Evolutionary conservation across 2,329 filamentous ascomycete genomes (phyloP), one percentile per base, ranked within the genome.

Genomic region (Fusarium hainanense): DNA sequence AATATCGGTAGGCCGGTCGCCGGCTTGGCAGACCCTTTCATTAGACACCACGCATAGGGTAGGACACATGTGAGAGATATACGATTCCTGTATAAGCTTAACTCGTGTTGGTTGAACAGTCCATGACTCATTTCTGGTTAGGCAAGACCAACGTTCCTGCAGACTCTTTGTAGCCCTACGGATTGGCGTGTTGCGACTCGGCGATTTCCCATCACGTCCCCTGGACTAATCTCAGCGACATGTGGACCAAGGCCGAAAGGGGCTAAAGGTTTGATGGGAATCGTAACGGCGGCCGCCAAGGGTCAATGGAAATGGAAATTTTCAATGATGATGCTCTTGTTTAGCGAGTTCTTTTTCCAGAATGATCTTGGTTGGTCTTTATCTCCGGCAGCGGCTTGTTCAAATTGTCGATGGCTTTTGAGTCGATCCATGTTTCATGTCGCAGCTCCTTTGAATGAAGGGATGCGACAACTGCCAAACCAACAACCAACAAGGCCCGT

Each of bases 161-260:
- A 54, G 28, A 55, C 30, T 37, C 34, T 37, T 37, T n/a, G 27
- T 65, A 68, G 68, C 68, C 63, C 54, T 70, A 68, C 21, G 16
- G 13, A 51, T 48, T 10, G 23, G n/a, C 21, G 14, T 42, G 21
- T 43, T 32, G 16, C 46, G 43, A 52, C 51, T 65, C 68, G 68
- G 68, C 58, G 68, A 65, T 65, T 70, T 61, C 55, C 68, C 63
- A 41, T 70, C 16, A 14, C 10, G 37, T 44, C 51, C 67, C 57
- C 66, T 63, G 46, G 62, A 47, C 47, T 61, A 61, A 58, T 60
- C 58, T 68, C 58, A 60, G 63, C 25, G 14, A 18, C 20, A 11
- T 34, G 55, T 48, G 54, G 64, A 71, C 63, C 71, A 42, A 57
- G 60, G 23, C 71, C 13, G 13, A 70, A 74, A 42, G 18, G 46